phyloP scores from a whole-genome alignment of 1,139 yeast species.

The Pichia sp. region DNA sequence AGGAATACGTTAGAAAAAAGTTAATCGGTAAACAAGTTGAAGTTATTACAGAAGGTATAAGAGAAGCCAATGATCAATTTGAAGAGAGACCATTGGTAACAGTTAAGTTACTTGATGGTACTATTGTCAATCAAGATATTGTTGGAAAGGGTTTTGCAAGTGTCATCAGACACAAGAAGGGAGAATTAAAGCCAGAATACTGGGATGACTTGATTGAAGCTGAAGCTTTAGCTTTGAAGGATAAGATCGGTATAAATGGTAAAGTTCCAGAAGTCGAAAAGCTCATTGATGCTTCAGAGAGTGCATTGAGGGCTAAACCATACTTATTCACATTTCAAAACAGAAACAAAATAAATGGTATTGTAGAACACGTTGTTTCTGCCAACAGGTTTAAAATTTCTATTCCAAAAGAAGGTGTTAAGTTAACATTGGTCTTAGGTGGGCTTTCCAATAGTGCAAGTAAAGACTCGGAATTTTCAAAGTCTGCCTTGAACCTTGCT shows the following conservation, averaged over 20 bases:
- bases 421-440: conserved; percentile 65
- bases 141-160: conserved; percentile 65
- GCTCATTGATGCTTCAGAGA: conserved; percentile 75
- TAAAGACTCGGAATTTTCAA: conserved; percentile 38
- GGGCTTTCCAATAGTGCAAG: conserved; percentile 50
- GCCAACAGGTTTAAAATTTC: conserved; percentile 60
- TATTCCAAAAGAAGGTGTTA: conserved; percentile 66
- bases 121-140: conserved; percentile 55
- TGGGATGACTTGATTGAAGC: conserved; percentile 75
- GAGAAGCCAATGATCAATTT: conserved; percentile 57
- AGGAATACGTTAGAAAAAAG: conserved; percentile 63
- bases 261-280: conserved; percentile 54
- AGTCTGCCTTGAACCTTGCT: conserved; percentile 50
- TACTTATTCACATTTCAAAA: conserved; percentile 64
- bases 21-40: conserved; percentile 64
- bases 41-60: conserved; percentile 54
- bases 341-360: conserved; percentile 56
- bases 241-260: conserved; percentile 55
- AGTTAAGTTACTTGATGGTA: conserved; percentile 37
- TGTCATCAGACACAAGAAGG: conserved; percentile 73
- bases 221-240: conserved; percentile 53
- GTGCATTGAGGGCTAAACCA: conserved; percentile 62
- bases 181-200: conserved; percentile 61
- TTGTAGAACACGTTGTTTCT: conserved; percentile 64
- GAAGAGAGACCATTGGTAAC: conserved; percentile 65